Conservation (phyloP, 768 basidiomycete genomes). For the Mycena olivaceomarginata region DNA sequence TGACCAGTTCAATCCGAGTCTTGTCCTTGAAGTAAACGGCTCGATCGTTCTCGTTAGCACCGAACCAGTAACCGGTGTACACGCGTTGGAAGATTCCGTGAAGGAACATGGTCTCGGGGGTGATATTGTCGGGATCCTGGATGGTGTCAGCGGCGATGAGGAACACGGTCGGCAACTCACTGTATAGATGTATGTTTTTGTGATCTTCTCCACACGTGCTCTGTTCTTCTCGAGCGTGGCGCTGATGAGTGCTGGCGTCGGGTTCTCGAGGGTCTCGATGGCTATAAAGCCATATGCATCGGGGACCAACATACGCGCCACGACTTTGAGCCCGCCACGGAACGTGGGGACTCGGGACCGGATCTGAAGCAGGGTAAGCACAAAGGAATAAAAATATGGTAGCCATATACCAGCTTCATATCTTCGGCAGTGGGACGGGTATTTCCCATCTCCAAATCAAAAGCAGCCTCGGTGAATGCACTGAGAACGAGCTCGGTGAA, state of each 20-base stretch:
- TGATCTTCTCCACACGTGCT: not conserved
- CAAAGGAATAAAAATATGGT: not conserved
- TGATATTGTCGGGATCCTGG: conserved; percentile 20
- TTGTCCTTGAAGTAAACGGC: conserved; percentile 10
- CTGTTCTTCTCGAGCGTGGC: too few species aligned
- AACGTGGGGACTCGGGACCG: conserved; percentile 22
- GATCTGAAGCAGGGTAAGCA: not conserved
- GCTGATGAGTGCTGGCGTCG: conserved; percentile 1
- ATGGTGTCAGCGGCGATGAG: too few species aligned
- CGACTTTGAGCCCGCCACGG: not conserved
- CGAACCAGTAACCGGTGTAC: conserved; percentile 15
- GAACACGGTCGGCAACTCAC: not conserved
- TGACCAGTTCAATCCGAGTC: not conserved
- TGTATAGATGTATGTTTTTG: not conserved
- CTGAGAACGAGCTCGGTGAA: too few species aligned
- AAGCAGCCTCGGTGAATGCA: too few species aligned
- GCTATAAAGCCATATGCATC: not conserved
- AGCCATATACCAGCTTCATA: not conserved
- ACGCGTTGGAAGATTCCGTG: conserved; percentile 2
- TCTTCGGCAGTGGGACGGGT: conserved; percentile 12
- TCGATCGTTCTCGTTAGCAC: not conserved
- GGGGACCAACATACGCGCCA: not conserved
- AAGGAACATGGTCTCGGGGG: conserved; percentile 15
- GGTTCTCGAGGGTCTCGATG: not conserved
- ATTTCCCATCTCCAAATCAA: too few species aligned